phyloP scores from a whole-genome alignment of 1,284 basidiomycete genomes.

The Ceratobasidium sp. region DNA sequence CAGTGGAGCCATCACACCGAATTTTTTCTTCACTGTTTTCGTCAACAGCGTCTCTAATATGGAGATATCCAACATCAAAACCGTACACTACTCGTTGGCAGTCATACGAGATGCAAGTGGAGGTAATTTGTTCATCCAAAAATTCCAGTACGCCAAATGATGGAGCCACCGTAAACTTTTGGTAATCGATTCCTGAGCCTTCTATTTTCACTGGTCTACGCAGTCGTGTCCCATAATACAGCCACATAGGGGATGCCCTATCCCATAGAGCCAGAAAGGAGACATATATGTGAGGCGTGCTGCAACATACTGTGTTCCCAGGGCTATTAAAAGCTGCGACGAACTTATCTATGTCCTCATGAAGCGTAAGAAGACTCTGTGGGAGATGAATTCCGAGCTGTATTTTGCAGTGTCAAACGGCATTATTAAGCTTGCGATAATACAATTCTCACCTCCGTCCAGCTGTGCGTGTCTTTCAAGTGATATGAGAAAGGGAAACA shows the following conservation, averaged over 20 bases:
- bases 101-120: too few species aligned
- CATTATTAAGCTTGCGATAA: background rate
- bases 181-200: background rate
- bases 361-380: background rate
- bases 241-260: background rate
- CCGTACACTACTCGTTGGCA: too few species aligned
- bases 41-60: background rate
- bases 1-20: background rate
- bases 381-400: too few species aligned
- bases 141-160: too few species aligned
- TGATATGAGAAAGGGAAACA: background rate
- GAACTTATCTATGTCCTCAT: background rate
- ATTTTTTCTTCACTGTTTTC: too few species aligned
- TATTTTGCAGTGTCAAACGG: too few species aligned
- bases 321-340: background rate
- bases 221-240: background rate
- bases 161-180: too few species aligned
- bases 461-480: background rate
- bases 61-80: too few species aligned
- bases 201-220: background rate
- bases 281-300: slow-evolving; percentile 9
- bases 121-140: too few species aligned
- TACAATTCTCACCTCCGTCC: background rate
- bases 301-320: background rate
- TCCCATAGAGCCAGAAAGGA: background rate